These are phyloP conservation scores for Aspergillus eucalypticola DNA, from an alignment of 2,329 filamentous ascomycete species.

Conservation along the genomic window DNA sequence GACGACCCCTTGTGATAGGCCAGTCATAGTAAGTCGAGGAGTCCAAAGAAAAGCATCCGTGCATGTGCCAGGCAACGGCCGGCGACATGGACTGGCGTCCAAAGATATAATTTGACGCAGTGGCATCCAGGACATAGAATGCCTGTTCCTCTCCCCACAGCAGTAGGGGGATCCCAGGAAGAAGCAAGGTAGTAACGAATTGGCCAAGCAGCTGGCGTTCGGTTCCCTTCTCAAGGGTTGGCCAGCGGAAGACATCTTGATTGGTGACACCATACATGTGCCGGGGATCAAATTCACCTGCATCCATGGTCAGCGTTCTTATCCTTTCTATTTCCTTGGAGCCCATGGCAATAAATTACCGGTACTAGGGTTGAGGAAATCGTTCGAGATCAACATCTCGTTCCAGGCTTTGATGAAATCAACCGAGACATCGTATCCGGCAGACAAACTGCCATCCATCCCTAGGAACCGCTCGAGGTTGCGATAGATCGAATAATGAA, in stretches of 20 bases:
- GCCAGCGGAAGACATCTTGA: slow-evolving; percentile 66
- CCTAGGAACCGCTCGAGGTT: slow-evolving; percentile 60
- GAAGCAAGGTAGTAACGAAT: slow-evolving; percentile 58
- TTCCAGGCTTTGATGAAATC: slow-evolving; percentile 59
- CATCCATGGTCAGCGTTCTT: not conserved
- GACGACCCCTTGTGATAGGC: slow-evolving; percentile 54
- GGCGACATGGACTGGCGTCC: slow-evolving; percentile 63
- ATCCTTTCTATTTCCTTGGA: not conserved
- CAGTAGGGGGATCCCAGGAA: slow-evolving; percentile 61
- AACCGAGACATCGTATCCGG: slow-evolving; percentile 53
- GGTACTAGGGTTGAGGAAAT: slow-evolving; percentile 60
- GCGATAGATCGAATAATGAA: slow-evolving; percentile 63
- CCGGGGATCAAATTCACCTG: slow-evolving; percentile 56
- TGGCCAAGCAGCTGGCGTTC: slow-evolving; percentile 57
- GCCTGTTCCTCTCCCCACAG: slow-evolving; percentile 69
- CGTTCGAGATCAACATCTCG: slow-evolving; percentile 57
- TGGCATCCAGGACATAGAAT: slow-evolving; percentile 63
- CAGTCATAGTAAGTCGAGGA: slow-evolving; percentile 59
- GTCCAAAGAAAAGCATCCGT: slow-evolving; percentile 61
- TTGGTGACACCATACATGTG: slow-evolving; percentile 65
- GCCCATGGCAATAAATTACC: slow-evolving; percentile 30
- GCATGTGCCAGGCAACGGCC: slow-evolving; percentile 61
- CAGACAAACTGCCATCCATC: slow-evolving; percentile 56
- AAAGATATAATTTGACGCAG: slow-evolving; percentile 64
- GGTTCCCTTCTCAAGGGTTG: slow-evolving; percentile 56